Evolutionary conservation across 495 filamentous ascomycete genomes (phyloP), one percentile per base, ranked within the genome.

Genomic region (Thozetella sp.): DNA sequence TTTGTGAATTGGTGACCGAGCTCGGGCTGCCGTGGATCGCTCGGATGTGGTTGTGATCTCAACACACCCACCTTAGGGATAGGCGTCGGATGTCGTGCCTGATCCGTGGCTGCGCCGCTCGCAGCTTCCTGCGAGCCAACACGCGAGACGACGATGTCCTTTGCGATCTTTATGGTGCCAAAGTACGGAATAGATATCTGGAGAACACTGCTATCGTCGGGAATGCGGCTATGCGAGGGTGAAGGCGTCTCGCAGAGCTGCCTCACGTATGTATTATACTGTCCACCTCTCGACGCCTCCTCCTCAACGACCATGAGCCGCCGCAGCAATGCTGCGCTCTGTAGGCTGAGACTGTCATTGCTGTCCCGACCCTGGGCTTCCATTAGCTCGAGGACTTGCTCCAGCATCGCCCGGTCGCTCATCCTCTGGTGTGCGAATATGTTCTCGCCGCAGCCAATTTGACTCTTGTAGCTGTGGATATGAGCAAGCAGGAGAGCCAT

Each of bases 391-490:
- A 66, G 67, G 6, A 63, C 64, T 45, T 75, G 70, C 30, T 80
- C 76, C 25, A 80, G 64, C 55, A 77, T 67, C 3, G 70, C 78
- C 20, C 73, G 72, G 64, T 82, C 79, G 45, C 68, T 64, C 13
- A 63, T 61, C 17, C 65, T 58, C 58, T 79, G 75, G 37, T 80
- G 73, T 2, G 73, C 71, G 17, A 72, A 48, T 30, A 71, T 53
- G 25, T 61, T 65, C 24, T 30, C 51, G 23, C 22, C 23, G 22
- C 3, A 2, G 51, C 22, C 24, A 0, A 50, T 4, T 4, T 19
- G 23, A 10, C 23, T 43, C 52, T 51, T 22, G 48, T 61, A 60
- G 55, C 53, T 60, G 56, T 71, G 59, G 11, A 75, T 27, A 54
- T 77, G 72, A 9, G 72, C 72, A 17, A 77, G 51, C 19, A 68